phyloP scores from a whole-genome alignment of 352 stramenopile species.

The Globisporangium paddicum region DNA sequence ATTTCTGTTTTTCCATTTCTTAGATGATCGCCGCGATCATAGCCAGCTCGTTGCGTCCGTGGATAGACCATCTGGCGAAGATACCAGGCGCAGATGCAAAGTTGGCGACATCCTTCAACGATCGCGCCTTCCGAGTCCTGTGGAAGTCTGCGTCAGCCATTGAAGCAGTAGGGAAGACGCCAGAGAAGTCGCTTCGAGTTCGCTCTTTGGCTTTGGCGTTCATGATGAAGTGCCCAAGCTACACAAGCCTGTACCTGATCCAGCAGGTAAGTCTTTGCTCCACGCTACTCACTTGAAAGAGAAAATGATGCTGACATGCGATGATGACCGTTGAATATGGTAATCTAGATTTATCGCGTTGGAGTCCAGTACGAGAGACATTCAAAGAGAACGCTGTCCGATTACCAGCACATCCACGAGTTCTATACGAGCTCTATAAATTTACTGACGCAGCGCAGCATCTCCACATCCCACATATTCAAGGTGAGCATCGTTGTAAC shows the following conservation, averaged over 20 bases:
- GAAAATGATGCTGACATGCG: background rate
- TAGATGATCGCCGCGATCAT: conserved; percentile 24
- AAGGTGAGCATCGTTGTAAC: conserved; percentile 1
- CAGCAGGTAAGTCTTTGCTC: conserved; percentile 36
- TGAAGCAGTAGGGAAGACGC: conserved; percentile 12
- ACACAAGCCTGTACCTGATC: conserved; percentile 51
- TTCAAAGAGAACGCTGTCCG: conserved; percentile 22
- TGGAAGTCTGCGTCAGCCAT: conserved; percentile 56
- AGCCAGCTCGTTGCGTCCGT: conserved; percentile 25
- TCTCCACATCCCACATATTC: background rate
- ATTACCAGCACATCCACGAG: conserved; percentile 21
- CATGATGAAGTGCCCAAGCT: conserved; percentile 64
- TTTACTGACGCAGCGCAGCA: conserved; percentile 7
- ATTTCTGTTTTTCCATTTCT: background rate
- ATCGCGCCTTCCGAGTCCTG: conserved; percentile 62
- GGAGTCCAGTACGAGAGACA: conserved; percentile 56
- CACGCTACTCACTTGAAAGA: background rate
- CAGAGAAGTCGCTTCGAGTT: conserved; percentile 28
- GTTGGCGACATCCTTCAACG: conserved; percentile 48
- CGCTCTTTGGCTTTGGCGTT: conserved; percentile 51
- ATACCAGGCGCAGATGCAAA: conserved; percentile 43
- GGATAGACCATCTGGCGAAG: conserved; percentile 49
- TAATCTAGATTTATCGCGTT: conserved; percentile 44
- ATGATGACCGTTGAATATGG: background rate
- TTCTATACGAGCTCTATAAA: conserved; percentile 36